Evolutionary conservation across 2,329 filamentous ascomycete genomes (phyloP), one percentile per base, ranked within the genome.

Genomic region (Dactylella cylindrospora): DNA sequence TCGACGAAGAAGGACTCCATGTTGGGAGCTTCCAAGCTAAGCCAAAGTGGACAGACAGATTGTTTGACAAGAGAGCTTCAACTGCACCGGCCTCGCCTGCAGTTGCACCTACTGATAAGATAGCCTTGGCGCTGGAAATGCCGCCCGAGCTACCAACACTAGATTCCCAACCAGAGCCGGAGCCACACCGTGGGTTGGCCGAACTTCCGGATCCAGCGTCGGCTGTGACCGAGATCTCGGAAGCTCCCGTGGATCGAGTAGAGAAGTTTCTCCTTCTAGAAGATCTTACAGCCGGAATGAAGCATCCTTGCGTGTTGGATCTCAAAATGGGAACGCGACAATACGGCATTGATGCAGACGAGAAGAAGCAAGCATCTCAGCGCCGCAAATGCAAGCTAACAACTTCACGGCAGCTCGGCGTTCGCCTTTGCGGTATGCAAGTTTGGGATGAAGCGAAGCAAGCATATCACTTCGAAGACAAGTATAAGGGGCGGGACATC

Each of bases 281-380:
- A 73, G 93, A 98, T 71, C 79, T 98, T 40, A 98, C 93, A 1
- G 88, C 91, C 1, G 91, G 91, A 26, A 97, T 98, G 93, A 90
- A 89, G 71, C 84, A 87, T 44, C 93, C 93, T 3, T 97, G 93
- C 74, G 95, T 98, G 60, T 86, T 98, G 73, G 93, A 98, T 71
- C 78, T 98, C 65, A 98, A 98, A 72, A 98, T 98, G 93, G 93
- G 93, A 15, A 98, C 93, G 5, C 84, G 93, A 1, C 93, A 98
- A 71, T 97, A 96, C 71, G 93, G 93, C 5, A 83, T 97, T 9
- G 90, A 97, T 67, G 93, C 93, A 1, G 84, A 81, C 47, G 84
- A 89, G 35, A 95, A 95, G 77, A 98, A 98, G 73, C 88, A 90
- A 70, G 84, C 85, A 61, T 97, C 93, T 0, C 93, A 98, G 73